Base-by-base conservation (phyloP, 2,329 filamentous ascomycete genomes). In the Arthrobotrys iridis region DNA sequence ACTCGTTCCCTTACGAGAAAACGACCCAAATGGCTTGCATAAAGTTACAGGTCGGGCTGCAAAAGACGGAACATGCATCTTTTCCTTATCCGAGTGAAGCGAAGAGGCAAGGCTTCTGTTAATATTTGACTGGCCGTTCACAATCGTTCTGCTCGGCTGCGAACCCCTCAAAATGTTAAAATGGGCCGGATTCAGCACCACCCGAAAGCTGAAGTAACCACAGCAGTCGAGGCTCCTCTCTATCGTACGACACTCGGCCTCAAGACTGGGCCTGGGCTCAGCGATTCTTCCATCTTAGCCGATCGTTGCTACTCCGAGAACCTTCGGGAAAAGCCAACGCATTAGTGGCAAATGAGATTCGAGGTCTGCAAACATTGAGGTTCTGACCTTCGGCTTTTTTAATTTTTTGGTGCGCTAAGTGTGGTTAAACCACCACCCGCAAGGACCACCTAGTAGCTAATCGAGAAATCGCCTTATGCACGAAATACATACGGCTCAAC, bases 261-360 rank as follows among this genome's bases (percentile, higher is more conserved):
- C 26, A 30, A 62, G 50, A 35, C 55, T 30, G 48, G 52, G 30
- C 64, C 43, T 11, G 22, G n/a, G n/a, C n/a, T n/a, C n/a, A 37
- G 13, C 20, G 50, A 55, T 55, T 55, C 41, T 35, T 63, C 50
- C 67, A 64, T 33, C 63, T 28, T 35, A 50, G 71, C 45, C 58
- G 71, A 75, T 75, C 71, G 57, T 59, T 68, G 40, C 63, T 64
- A 11, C 26, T 68, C 63, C 57, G 71, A 75, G 71, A 48, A 41
- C 22, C n/a, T 57, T 75, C 63, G 71, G 65, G 26, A 41, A 22
- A 57, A 62, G 55, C 55, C 71, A 75, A 57, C 71, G 55, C 55
- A 75, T 75, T 59, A 68, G 71, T 75, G 71, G 71, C 71, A 75
- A 74, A 74, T 26, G n/a, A 28, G 18, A 65, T 55, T 52, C 10